Evolutionary conservation across 73 alveolate genomes (phyloP).

Genomic region (Paramecium caudatum): DNA sequence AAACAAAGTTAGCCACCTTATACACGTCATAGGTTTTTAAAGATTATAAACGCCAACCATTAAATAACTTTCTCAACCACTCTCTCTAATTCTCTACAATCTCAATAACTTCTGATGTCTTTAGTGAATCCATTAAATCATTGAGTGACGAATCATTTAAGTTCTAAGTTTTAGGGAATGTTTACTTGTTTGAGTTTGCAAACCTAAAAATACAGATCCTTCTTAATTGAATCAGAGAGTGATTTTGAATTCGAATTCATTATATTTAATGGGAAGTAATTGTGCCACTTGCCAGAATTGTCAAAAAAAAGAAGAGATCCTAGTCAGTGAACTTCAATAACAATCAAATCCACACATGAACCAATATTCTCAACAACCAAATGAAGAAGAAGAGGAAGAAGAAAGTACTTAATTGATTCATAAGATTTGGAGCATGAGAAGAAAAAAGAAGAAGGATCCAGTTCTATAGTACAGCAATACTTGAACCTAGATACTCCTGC

Average conservation of each 20-base stretch:
- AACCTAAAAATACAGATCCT: background rate
- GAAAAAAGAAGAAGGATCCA: background rate
- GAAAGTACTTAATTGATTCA: background rate
- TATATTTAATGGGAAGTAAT: background rate
- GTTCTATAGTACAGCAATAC: background rate
- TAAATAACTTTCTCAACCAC: background rate
- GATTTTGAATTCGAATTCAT: slow-evolving; percentile 23
- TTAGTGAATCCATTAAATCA: background rate
- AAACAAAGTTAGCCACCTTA: background rate
- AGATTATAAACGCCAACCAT: slow-evolving; percentile 14
- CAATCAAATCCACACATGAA: slow-evolving; percentile 1
- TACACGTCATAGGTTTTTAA: slow-evolving; percentile 2
- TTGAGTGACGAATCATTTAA: background rate
- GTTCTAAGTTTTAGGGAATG: background rate
- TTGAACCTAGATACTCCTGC: background rate
- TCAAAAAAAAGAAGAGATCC: slow-evolving; percentile 22
- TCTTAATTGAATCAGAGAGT: background rate
- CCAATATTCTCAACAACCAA: slow-evolving; percentile 21
- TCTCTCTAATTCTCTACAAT: slow-evolving; percentile 69
- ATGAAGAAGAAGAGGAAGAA: slow-evolving; percentile 48
- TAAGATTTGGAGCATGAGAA: background rate
- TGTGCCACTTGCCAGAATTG: slow-evolving; percentile 48
- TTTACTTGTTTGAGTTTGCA: background rate
- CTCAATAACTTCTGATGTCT: background rate
- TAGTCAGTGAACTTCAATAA: background rate